A percentile compares a stretch with the other conserved stretches of the same genome.
Evolutionary conservation across 768 basidiomycete species (phyloP).

Genomic region (Pleurotus sapidus): DNA sequence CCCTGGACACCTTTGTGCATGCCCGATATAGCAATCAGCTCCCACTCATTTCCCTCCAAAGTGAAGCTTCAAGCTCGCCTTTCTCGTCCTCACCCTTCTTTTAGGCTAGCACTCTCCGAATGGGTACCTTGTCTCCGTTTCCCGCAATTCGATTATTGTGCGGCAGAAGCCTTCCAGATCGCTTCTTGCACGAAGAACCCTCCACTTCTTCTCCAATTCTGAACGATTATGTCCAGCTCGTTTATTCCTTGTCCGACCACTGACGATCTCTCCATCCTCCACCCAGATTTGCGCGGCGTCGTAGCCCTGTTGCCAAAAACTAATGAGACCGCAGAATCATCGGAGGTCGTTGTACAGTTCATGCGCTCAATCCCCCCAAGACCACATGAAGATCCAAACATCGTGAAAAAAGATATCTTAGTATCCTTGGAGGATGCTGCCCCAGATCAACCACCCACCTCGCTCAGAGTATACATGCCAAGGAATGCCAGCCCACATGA

Average conservation of each 20-base stretch:
- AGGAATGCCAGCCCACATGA: background rate
- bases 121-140: background rate
- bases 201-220: background rate
- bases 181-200: too few relatives aligned
- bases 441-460: slow-evolving; percentile 5
- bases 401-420: slow-evolving; percentile 4
- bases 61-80: too few relatives aligned
- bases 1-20: background rate
- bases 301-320: slow-evolving; percentile 2
- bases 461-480: slow-evolving; percentile 5
- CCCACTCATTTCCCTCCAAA: background rate
- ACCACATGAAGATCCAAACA: slow-evolving; percentile 4
- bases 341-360: slow-evolving; percentile 3
- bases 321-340: background rate
- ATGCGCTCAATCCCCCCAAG: slow-evolving; percentile 8
- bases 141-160: background rate
- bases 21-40: background rate
- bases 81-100: too few relatives aligned
- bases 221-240: background rate
- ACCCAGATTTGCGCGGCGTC: slow-evolving; percentile 7
- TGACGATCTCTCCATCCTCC: slow-evolving; percentile 2
- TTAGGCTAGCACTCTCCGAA: too few relatives aligned
- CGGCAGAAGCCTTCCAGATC: background rate
- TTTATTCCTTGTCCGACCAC: slow-evolving; percentile 3
- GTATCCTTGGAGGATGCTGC: background rate